These are phyloP conservation scores for Colletotrichum sp. DNA, from an alignment of 2,329 filamentous ascomycete genomes.

Conservation along the genomic window DNA sequence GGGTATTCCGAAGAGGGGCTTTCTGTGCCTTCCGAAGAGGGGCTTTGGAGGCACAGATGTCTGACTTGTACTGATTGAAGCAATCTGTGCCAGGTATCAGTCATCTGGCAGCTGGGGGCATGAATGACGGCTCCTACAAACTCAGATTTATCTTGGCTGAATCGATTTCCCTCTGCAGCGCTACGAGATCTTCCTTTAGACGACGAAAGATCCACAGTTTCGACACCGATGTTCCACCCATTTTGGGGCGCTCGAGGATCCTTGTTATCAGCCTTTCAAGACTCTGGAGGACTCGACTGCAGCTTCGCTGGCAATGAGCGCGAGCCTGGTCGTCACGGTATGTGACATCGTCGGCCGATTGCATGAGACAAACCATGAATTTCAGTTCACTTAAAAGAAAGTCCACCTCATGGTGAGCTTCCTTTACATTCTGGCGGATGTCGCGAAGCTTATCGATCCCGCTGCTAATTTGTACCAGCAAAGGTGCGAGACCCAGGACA, in stretches of 20 bases:
- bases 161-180: neutral
- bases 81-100: no score
- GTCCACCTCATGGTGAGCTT: neutral
- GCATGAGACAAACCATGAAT: neutral
- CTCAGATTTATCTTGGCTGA: neutral
- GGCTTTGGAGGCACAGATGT: neutral
- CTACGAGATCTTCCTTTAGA: neutral
- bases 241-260: neutral
- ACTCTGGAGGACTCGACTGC: neutral
- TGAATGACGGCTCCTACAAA: neutral
- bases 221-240: neutral
- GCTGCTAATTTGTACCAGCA: neutral
- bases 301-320: neutral
- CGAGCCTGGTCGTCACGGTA: neutral
- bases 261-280: neutral
- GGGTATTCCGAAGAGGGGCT: rapidly evolving
- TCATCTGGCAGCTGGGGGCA: rapidly evolving
- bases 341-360: neutral
- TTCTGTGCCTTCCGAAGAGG: no score
- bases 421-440: neutral
- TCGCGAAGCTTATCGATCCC: neutral
- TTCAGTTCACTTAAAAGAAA: neutral
- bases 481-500: neutral
- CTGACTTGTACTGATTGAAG: neutral
- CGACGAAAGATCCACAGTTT: neutral